A percentile compares a stretch with the other conserved stretches of the same genome.
Conservation (phyloP, 2,329 filamentous ascomycete species). For the Cephalotrichum gorgonifer region DNA sequence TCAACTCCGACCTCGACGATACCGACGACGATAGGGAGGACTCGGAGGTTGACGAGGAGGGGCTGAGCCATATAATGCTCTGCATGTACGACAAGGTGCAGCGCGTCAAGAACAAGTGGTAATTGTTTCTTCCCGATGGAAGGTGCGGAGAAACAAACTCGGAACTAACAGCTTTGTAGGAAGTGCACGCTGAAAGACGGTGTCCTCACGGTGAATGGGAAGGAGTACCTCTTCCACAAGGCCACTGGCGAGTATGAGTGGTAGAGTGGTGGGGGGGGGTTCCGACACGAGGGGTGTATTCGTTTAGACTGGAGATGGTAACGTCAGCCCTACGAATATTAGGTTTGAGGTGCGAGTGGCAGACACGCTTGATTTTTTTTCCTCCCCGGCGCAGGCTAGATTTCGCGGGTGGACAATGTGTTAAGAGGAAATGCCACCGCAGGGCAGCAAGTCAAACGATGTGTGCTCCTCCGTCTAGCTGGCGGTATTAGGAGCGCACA, state of each 20-base stretch:
- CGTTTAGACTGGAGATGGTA: no score
- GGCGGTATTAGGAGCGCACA: no score
- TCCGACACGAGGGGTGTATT: not conserved
- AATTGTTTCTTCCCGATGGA: conserved; percentile 13
- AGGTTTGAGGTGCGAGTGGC: no score
- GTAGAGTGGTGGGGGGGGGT: conserved; percentile 39
- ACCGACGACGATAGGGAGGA: conserved; percentile 77
- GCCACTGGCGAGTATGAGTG: conserved; percentile 96
- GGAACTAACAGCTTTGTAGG: conserved; percentile 35
- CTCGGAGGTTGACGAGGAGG: conserved; percentile 79
- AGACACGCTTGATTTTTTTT: no score
- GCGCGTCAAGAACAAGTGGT: conserved; percentile 97
- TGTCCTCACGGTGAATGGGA: conserved; percentile 83
- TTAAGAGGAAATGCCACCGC: no score
- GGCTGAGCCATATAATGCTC: conserved; percentile 82
- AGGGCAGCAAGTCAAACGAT: no score
- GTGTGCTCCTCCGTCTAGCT: no score
- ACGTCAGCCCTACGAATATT: no score
- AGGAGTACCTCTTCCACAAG: conserved; percentile 97
- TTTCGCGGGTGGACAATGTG: no score
- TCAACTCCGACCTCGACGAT: conserved; percentile 97
- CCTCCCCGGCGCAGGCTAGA: no score
- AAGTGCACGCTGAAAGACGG: conserved; percentile 98
- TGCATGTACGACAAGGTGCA: conserved; percentile 99
- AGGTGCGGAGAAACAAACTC: not conserved